Evolutionary conservation across 768 basidiomycete genomes (phyloP).

Genomic region (Lentinus brumalis): DNA sequence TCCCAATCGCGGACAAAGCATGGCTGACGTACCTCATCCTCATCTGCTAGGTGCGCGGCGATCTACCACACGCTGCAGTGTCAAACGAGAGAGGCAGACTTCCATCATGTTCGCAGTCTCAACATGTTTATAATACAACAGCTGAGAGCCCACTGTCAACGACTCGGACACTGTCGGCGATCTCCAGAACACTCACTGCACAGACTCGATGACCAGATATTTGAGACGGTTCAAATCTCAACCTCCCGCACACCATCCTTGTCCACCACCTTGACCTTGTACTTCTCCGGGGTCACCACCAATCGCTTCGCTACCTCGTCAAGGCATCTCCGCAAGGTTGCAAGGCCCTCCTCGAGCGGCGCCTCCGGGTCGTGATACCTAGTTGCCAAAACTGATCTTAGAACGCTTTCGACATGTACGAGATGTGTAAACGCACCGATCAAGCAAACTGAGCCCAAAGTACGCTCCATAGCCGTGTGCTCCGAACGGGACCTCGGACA

Average conservation of each 20-base stretch:
- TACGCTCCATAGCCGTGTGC: constrained; percentile 96
- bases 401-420: background rate
- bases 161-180: too few species aligned
- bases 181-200: too few species aligned
- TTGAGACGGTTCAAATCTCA: constrained; percentile 50
- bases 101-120: too few species aligned
- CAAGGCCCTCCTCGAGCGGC: constrained; percentile 82
- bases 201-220: background rate
- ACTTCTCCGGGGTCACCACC: constrained; percentile 76
- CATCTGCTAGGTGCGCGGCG: too few species aligned
- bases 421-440: constrained; percentile 57
- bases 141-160: too few species aligned
- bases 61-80: too few species aligned
- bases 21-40: too few species aligned
- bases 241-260: constrained; percentile 86
- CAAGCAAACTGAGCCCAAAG: constrained; percentile 89
- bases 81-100: too few species aligned
- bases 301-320: constrained; percentile 84
- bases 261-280: constrained; percentile 91
- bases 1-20: too few species aligned
- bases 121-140: too few species aligned
- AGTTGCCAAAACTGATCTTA: background rate
- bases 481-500: constrained; percentile 85
- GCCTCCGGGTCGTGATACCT: constrained; percentile 94
- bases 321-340: constrained; percentile 81